A percentile compares a stretch with the other conserved stretches of the same genome.
These are phyloP conservation scores for Kodamaea ohmeri DNA, from an alignment of 1,139 yeast genomes.

Conservation along the genomic window DNA sequence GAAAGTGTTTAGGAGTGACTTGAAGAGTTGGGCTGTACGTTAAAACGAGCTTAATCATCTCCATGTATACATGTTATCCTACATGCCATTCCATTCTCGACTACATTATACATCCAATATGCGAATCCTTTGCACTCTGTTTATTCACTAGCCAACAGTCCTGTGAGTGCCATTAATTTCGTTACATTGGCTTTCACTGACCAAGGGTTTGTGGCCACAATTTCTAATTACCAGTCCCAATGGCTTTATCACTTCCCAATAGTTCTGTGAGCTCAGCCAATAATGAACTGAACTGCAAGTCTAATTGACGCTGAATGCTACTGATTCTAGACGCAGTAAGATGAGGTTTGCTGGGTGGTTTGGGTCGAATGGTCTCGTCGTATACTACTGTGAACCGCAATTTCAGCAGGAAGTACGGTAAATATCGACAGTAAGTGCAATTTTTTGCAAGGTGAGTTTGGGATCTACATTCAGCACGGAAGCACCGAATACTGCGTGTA, in stretches of 20 bases:
- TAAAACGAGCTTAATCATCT: not conserved
- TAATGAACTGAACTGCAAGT: not conserved
- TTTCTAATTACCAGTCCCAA: too few relatives aligned
- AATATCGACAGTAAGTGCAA: slow-evolving; percentile 16
- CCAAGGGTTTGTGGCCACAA: too few relatives aligned
- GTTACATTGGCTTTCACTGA: too few relatives aligned
- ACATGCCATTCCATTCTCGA: not conserved
- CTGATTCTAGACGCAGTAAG: not conserved
- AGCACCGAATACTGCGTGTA: slow-evolving; percentile 18
- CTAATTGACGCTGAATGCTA: not conserved
- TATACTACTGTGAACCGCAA: slow-evolving; percentile 4
- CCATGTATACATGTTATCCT: not conserved
- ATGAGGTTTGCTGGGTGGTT: not conserved
- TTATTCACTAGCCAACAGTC: too few relatives aligned
- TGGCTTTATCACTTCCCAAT: too few relatives aligned
- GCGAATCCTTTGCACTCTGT: too few relatives aligned
- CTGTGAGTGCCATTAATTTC: too few relatives aligned
- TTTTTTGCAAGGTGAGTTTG: slow-evolving; percentile 5
- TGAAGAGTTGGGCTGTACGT: slow-evolving; percentile 43
- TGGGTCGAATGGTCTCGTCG: not conserved
- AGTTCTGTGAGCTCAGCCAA: slow-evolving; percentile 2
- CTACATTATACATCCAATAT: too few relatives aligned
- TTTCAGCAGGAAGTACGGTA: slow-evolving; percentile 17
- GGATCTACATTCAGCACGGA: slow-evolving; percentile 11
- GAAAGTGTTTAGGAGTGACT: slow-evolving; percentile 38